A percentile compares a stretch with the other conserved stretches of the same genome.
phyloP scores from a whole-genome alignment of 306 rosid species.

The Prunus kanzakura region DNA sequence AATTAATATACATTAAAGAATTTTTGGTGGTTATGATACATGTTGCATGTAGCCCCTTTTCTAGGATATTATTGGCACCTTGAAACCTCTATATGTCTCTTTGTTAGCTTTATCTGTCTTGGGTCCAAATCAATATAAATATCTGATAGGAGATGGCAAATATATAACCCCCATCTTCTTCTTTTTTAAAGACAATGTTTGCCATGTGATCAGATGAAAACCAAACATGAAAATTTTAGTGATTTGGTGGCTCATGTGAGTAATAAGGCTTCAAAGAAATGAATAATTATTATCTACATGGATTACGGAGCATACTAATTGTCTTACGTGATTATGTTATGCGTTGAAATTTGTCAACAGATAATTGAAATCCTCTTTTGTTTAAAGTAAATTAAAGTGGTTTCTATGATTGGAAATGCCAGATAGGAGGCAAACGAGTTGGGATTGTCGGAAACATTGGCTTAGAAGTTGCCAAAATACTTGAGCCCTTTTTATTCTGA shows the following conservation, averaged over 20 bases:
- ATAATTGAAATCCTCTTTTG: neutral
- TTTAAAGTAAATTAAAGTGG: neutral
- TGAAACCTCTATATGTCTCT: neutral
- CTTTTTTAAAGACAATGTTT: too few species aligned
- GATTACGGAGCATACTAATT: too few species aligned
- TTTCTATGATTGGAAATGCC: slow-evolving; percentile 1
- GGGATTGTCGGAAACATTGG: slow-evolving; percentile 57
- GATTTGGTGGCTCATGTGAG: too few species aligned
- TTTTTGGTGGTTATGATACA: neutral
- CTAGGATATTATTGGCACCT: neutral
- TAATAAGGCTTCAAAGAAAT: too few species aligned
- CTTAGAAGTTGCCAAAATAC: slow-evolving; percentile 42
- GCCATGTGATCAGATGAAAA: too few species aligned
- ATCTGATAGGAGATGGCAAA: too few species aligned
- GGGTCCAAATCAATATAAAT: neutral
- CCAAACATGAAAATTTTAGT: too few species aligned
- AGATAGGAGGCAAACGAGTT: slow-evolving; percentile 44
- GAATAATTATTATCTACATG: too few species aligned
- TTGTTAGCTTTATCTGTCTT: neutral
- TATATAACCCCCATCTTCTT: too few species aligned
- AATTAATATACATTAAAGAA: neutral
- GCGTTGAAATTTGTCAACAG: neutral
- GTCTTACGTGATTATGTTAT: neutral
- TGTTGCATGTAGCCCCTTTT: neutral
- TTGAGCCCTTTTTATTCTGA: slow-evolving; percentile 37